Percentiles rank a stretch among this genome's conserved stretches.
Conservation (phyloP, 2,329 filamentous ascomycete species). For the Penicillium sp. region DNA sequence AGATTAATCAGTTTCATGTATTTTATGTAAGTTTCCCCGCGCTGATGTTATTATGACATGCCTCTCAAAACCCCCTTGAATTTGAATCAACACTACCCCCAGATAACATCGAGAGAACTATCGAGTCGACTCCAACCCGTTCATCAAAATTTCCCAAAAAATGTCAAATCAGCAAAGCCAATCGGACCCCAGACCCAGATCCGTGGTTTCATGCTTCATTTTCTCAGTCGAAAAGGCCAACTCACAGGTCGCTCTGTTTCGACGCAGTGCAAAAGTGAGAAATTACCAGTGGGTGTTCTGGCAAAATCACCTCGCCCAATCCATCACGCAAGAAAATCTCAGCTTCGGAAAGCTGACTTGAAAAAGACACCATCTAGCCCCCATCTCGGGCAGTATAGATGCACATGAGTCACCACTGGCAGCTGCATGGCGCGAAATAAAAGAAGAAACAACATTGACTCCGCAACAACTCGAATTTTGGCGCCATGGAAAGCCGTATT, state of each 20-base stretch:
- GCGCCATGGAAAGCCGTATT: conserved; percentile 60
- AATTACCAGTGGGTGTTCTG: conserved; percentile 55
- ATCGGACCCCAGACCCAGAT: conserved; percentile 23
- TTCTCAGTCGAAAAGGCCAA: conserved; percentile 31
- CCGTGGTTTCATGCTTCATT: conserved; percentile 48
- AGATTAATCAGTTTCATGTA: no score
- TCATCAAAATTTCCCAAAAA: not conserved
- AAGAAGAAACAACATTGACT: conserved; percentile 62
- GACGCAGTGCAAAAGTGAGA: conserved; percentile 58
- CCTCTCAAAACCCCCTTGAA: not conserved
- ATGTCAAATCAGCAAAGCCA: conserved; percentile 12
- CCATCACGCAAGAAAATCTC: not conserved
- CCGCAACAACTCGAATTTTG: conserved; percentile 50
- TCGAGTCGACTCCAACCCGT: not conserved
- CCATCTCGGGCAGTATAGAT: conserved; percentile 64
- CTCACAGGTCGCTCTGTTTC: conserved; percentile 61
- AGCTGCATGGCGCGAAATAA: conserved; percentile 63
- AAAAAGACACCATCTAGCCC: conserved; percentile 57
- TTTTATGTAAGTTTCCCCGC: not conserved
- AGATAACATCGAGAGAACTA: not conserved
- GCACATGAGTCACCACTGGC: conserved; percentile 54
- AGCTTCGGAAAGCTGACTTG: not conserved
- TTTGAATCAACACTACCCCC: not conserved
- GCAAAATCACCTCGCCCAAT: not conserved
- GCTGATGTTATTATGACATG: conserved; percentile 17